Percentiles rank a stretch among this genome's conserved stretches.
Conservation (phyloP, 163 green algal genomes). For the Picocystis sp. region DNA sequence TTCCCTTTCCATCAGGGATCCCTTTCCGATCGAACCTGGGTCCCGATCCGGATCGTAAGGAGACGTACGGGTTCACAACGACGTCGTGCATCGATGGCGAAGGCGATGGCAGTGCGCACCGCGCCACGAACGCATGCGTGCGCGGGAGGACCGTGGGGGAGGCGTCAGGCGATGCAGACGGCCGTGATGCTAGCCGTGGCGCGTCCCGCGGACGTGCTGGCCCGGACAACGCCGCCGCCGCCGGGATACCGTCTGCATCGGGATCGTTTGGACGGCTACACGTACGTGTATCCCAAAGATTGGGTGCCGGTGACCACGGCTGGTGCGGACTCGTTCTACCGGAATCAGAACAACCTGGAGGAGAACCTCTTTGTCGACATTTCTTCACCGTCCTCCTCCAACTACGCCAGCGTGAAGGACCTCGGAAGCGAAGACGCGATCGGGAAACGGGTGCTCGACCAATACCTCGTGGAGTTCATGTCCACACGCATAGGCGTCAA, state of each 20-base stretch:
- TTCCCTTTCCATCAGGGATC: no score
- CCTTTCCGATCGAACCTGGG: no score
- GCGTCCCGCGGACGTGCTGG: no score
- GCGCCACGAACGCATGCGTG: no score
- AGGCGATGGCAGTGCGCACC: no score
- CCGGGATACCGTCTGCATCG: conserved; percentile 31
- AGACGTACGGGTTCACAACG: no score
- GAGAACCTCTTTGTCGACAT: conserved; percentile 87
- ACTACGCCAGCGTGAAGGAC: conserved; percentile 45
- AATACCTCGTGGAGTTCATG: conserved; percentile 86
- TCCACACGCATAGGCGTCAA: conserved; percentile 76
- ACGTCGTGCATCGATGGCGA: no score
- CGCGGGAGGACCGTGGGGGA: no score
- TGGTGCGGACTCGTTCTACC: conserved; percentile 75
- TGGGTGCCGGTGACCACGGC: conserved; percentile 56
- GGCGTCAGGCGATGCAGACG: no score
- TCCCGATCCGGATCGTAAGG: no score
- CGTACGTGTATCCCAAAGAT: conserved; percentile 54
- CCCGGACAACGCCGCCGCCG: conserved; percentile 1
- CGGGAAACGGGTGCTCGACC: conserved; percentile 36
- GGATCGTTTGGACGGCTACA: conserved; percentile 71
- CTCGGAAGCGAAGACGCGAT: conserved; percentile 56
- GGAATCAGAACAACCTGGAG: conserved; percentile 67
- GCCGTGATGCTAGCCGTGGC: no score
- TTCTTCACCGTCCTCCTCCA: conserved; percentile 65